Evolutionary conservation across 1,139 yeast genomes (phyloP), one percentile per base, ranked within the genome.

Genomic region (Candida pseudocylindracea): DNA sequence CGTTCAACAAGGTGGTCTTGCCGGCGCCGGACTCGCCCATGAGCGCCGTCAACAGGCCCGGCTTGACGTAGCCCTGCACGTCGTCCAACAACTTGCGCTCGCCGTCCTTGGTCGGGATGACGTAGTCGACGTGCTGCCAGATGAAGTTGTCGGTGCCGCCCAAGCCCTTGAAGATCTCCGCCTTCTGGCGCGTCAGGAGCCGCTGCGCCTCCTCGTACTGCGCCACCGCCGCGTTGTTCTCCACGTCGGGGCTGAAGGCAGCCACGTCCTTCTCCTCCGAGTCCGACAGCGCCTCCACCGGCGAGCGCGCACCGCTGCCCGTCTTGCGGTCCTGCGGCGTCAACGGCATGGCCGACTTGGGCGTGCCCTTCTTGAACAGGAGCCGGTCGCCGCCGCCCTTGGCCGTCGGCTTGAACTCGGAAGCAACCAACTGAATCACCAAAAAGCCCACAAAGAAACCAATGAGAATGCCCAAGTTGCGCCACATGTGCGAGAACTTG

Each of bases 1-100:
- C 63, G 42, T 69, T 68, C 38, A 71, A 55, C 37, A 71, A 52
- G 7, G 78, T 71, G 1, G 79, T 71, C 47, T 70, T 70, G 45
- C 78, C 78, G 31, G 76, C 76, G 26, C 35, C 32, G 29, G 41
- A 43, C 31, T 45, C 43, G 10, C 41, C 40, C 32, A 45, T 38
- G 30, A 47, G 13, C 20, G 33, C 33, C 2, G 33, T 32, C 29
- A 32, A 26, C 10, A 25, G 12, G 2, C 33, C 33, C 7, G 33
- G 33, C 13, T 20, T 10, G 10, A 31, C 29, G 24, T 25, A 29
- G 24, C 33, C 33, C 10, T 20, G 29, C 11, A 32, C 33, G 5
- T 12, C 10, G 20, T 32, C 33, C 33, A 32, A 32, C 11, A 43
- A 49, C 37, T 31, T 33, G 24, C 72, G 55, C 31, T 67, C 65